Conservation (phyloP, 441 rosid genomes). For the Pelargonium australe region DNA sequence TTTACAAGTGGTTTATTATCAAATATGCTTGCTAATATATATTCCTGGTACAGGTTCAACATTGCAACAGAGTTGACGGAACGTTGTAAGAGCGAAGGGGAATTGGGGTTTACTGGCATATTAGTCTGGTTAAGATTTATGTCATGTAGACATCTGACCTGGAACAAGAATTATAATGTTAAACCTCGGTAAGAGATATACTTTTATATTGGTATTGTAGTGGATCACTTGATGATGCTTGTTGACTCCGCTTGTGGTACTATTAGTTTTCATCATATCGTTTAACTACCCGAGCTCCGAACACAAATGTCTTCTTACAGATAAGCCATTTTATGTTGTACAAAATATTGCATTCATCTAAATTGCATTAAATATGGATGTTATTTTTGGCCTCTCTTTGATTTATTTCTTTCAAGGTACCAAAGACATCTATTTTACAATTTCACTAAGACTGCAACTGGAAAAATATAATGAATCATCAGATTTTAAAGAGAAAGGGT, state of each 20-base stretch:
- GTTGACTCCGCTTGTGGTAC: not conserved
- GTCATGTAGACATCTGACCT: slow-evolving; percentile 56
- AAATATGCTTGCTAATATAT: slow-evolving; percentile 21
- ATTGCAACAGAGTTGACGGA: slow-evolving; percentile 58
- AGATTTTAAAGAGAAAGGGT: not conserved
- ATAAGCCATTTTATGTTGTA: not conserved
- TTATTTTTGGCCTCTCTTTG: not conserved
- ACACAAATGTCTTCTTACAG: not conserved
- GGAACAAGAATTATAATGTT: slow-evolving; percentile 72
- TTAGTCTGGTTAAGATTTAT: slow-evolving; percentile 65
- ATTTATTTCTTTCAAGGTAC: not conserved
- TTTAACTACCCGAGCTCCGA: not conserved
- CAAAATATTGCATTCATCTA: not conserved
- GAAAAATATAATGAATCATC: not conserved
- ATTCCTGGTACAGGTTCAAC: slow-evolving; percentile 42
- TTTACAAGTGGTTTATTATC: slow-evolving; percentile 7
- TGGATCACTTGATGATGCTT: not conserved
- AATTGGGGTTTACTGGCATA: slow-evolving; percentile 47
- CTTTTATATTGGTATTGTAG: slow-evolving; percentile 2
- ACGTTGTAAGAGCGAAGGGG: slow-evolving; percentile 48
- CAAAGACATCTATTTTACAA: not conserved
- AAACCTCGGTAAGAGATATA: slow-evolving; percentile 48
- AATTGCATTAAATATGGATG: not conserved
- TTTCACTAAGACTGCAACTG: not conserved
- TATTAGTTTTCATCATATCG: not conserved